Base-by-base conservation (phyloP, 805 yeast genomes). In the Myxozyma mucilagina region DNA sequence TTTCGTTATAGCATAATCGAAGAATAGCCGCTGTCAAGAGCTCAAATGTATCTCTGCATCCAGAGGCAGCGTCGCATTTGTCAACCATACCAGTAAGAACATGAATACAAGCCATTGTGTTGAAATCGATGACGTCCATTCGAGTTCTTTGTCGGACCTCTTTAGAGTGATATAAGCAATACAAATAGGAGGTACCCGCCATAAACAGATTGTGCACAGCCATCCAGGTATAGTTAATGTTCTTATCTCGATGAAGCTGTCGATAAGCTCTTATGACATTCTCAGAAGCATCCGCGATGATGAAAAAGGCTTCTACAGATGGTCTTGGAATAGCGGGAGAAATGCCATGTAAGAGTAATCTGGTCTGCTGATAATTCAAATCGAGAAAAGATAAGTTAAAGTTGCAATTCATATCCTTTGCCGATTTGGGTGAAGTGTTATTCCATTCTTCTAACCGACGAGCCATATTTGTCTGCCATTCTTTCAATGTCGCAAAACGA, bases 181-280 rank as follows among this genome's bases (percentile, higher is more conserved):
- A 90, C 47, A 91, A 76, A 67, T 84, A 90, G 0, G 96, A 87
- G 32, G 93, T 87, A 0, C 96, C 96, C 0, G 96, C 92, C 87
- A 89, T 87, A 71, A 90, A 90, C 56, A 90, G 76, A 71, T 90
- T 90, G 72, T 90, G 96, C 2, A 90, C 92, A 0, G 96, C 94
- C 1, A 91, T 92, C 97, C 97, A 91, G 0, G 97, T 89, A 73
- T 89, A 91, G 72, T 90, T 90, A 61, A 90, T 80, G 50, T 82
- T 78, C 67, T 82, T 82, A 34, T 79, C 79, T n/a, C 76, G 72
- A 66, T 81, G 82, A 42, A 91, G 74, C 54, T 81, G 82, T 53
- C 80, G 76, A 71, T 89, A 91, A 35, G 85, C 80, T 38, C 78
- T 75, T 56, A 90, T 86, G 39, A 90, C 81, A 47, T 86, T 87